phyloP scores from a whole-genome alignment of 768 basidiomycete species.

The Lactifluus echinatus region DNA sequence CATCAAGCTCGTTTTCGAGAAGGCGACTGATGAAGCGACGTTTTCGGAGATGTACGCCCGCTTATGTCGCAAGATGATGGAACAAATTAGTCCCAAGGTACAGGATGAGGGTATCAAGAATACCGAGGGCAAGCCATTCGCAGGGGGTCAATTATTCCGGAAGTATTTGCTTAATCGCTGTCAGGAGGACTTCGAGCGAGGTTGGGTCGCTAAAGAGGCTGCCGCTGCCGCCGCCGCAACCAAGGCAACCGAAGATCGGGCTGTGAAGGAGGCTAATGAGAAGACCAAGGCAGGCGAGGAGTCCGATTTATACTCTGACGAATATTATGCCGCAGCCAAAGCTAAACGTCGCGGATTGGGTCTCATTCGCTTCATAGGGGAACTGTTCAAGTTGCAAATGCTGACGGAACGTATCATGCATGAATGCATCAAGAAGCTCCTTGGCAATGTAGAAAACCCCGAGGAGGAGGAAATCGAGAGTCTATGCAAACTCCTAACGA shows the following conservation, averaged over 20 bases:
- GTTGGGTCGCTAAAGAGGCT: slow-evolving; percentile 85
- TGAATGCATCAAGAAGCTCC: slow-evolving; percentile 93
- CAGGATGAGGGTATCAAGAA: slow-evolving; percentile 83
- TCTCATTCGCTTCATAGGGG: slow-evolving; percentile 96
- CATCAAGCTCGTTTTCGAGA: slow-evolving; percentile 93
- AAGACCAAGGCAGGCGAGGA: slow-evolving; percentile 34
- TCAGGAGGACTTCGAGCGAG: slow-evolving; percentile 96
- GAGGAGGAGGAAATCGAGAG: slow-evolving; percentile 98
- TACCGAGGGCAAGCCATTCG: slow-evolving; percentile 76
- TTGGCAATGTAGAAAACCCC: slow-evolving; percentile 88
- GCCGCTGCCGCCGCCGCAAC: slow-evolving; percentile 78
- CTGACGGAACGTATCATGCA: slow-evolving; percentile 97
- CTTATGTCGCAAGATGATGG: slow-evolving; percentile 93
- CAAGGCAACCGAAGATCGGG: slow-evolving; percentile 81
- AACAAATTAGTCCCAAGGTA: slow-evolving; percentile 79
- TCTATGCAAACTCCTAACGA: slow-evolving; percentile 84
- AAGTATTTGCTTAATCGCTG: slow-evolving; percentile 95
- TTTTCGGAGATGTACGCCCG: slow-evolving; percentile 98
- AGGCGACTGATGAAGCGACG: slow-evolving; percentile 91
- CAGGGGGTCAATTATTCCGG: slow-evolving; percentile 90
- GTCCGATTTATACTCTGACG: slow-evolving; percentile 81
- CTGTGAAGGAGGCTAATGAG: slow-evolving; percentile 42
- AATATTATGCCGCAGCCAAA: slow-evolving; percentile 94
- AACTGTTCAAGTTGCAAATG: slow-evolving; percentile 99
- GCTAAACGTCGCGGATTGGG: slow-evolving; percentile 96